These are phyloP conservation scores for Metschnikowia aberdeeniae DNA, from an alignment of 805 yeast genomes.

Conservation along the genomic window DNA sequence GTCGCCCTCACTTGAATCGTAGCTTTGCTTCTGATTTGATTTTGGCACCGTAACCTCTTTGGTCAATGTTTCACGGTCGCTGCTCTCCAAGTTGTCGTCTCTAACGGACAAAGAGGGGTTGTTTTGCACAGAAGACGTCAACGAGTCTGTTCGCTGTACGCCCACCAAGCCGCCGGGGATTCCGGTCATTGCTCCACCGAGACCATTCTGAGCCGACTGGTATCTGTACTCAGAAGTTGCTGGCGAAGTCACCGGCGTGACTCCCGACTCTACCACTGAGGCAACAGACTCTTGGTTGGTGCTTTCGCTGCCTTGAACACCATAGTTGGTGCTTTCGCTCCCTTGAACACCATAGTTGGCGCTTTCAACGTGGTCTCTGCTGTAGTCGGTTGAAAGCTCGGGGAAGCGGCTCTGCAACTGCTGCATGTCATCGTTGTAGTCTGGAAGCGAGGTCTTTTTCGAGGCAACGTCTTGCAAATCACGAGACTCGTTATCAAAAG, in stretches of 20 bases:
- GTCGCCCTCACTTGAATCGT: slow-evolving; percentile 33
- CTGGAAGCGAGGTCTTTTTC: slow-evolving; percentile 4
- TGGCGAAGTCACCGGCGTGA: slow-evolving; percentile 49
- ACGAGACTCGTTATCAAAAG: slow-evolving; percentile 26
- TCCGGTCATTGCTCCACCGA: slow-evolving; percentile 39
- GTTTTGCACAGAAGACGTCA: slow-evolving; percentile 87
- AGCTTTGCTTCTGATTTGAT: slow-evolving; percentile 4
- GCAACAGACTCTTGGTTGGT: slow-evolving; percentile 31
- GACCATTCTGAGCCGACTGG: slow-evolving; percentile 29
- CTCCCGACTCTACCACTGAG: slow-evolving; percentile 29
- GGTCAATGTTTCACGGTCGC: slow-evolving; percentile 40
- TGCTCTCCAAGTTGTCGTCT: slow-evolving; percentile 53
- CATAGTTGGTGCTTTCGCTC: neutral
- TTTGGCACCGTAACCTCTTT: slow-evolving; percentile 8
- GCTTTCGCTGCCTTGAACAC: slow-evolving; percentile 16
- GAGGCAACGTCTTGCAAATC: slow-evolving; percentile 4
- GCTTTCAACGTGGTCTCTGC: neutral
- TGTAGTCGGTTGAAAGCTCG: slow-evolving; percentile 28
- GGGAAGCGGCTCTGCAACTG: slow-evolving; percentile 27
- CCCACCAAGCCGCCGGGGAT: slow-evolving; percentile 44
- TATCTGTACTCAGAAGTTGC: slow-evolving; percentile 46
- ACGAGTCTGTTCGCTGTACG: slow-evolving; percentile 66
- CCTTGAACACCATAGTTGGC: slow-evolving; percentile 6
- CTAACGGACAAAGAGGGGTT: slow-evolving; percentile 89
- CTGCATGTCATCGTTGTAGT: slow-evolving; percentile 15